A percentile compares a stretch with the other conserved stretches of the same genome.
Conservation (phyloP, 164 flowering plant genomes). For the Vitis labrusca region DNA sequence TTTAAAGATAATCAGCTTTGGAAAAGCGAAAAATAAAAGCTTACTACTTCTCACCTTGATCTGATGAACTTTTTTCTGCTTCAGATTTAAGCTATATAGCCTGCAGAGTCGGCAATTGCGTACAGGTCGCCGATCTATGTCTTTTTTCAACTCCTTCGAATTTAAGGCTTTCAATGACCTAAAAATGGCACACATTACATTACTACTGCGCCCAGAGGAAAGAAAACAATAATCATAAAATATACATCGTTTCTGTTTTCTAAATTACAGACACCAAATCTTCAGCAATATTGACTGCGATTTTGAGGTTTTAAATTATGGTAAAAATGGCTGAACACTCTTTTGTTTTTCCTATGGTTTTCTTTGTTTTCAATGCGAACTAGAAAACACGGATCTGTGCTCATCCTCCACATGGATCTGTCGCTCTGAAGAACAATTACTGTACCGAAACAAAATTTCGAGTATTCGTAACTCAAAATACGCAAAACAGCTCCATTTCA, state of each 20-base stretch:
- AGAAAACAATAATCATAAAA: background rate
- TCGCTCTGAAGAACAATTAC: too few relatives aligned
- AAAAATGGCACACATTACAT: constrained; percentile 17
- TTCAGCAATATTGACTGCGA: constrained; percentile 9
- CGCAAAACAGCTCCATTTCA: background rate
- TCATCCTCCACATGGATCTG: too few relatives aligned
- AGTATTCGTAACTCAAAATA: background rate
- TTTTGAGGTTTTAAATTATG: background rate
- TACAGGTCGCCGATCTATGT: constrained; percentile 9
- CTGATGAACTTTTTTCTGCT: constrained; percentile 14
- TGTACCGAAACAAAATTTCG: background rate
- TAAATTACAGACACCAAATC: background rate
- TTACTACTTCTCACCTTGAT: constrained; percentile 9
- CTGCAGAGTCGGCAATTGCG: constrained; percentile 16
- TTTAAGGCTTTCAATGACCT: constrained; percentile 21
- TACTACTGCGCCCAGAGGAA: background rate
- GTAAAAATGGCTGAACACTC: too few relatives aligned
- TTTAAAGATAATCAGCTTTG: constrained; percentile 12
- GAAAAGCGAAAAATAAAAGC: constrained; percentile 3
- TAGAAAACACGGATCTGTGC: constrained; percentile 12
- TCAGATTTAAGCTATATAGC: constrained; percentile 21
- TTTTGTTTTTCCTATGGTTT: too few relatives aligned
- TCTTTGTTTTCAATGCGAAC: too few relatives aligned
- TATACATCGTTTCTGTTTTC: too few relatives aligned
- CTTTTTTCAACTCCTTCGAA: background rate